Conservation (phyloP, 768 basidiomycete genomes). For the Lactifluus volemus region DNA sequence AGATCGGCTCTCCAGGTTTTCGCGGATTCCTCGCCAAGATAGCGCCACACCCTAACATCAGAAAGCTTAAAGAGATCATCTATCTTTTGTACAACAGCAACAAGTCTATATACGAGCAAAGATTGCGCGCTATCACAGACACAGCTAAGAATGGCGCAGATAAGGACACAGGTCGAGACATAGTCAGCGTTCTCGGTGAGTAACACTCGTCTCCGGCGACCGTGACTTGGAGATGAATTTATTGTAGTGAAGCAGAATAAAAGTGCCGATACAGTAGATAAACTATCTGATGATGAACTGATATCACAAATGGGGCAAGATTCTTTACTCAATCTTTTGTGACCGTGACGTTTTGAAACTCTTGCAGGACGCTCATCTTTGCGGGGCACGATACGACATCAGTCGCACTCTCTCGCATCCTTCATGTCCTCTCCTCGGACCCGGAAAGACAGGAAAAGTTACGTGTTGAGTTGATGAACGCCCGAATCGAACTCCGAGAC, state of each 20-base stretch:
- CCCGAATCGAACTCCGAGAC: conserved; percentile 14
- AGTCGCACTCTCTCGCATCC: conserved; percentile 17
- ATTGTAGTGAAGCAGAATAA: conserved; percentile 22
- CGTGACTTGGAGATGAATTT: neutral
- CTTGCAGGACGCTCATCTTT: conserved; percentile 18
- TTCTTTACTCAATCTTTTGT: neutral
- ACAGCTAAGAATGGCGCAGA: neutral
- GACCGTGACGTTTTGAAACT: neutral
- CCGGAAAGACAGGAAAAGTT: conserved; percentile 15
- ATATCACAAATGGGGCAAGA: conserved; percentile 25
- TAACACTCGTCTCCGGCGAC: neutral
- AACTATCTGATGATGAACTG: conserved; percentile 23
- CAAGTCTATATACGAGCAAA: conserved; percentile 6
- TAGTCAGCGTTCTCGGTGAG: conserved; percentile 15
- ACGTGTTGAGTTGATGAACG: conserved; percentile 15
- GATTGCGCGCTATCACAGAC: neutral
- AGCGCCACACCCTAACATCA: conserved; percentile 15
- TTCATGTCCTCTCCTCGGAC: conserved; percentile 18
- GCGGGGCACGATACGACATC: conserved; percentile 22
- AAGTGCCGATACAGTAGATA: conserved; percentile 16
- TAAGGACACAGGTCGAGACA: conserved; percentile 5
- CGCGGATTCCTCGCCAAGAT: conserved; percentile 18
- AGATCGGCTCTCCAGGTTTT: conserved; percentile 19
- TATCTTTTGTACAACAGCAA: conserved; percentile 21
- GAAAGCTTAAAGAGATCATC: conserved; percentile 21